These are phyloP conservation scores for Trypanosoma melophagium DNA, from an alignment of 208 protist genomes.

Conservation along the genomic window DNA sequence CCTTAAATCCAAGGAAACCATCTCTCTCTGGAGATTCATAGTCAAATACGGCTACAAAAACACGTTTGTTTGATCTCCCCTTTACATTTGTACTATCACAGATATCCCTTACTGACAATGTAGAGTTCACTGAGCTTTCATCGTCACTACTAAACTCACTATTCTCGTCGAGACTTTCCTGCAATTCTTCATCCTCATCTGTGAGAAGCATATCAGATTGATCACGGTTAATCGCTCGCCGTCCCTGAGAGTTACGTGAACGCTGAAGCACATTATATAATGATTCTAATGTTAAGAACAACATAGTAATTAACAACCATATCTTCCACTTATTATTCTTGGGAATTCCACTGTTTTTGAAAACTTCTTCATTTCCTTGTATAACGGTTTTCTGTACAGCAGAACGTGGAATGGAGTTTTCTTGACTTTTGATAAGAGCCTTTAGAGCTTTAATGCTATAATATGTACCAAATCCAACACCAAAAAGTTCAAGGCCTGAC, in stretches of 20 bases:
- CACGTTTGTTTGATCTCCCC: slow-evolving; percentile 15
- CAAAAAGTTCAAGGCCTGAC: slow-evolving; percentile 76
- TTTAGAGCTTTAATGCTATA: slow-evolving; percentile 85
- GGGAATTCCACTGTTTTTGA: not conserved
- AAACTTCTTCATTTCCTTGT: slow-evolving; percentile 14
- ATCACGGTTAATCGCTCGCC: slow-evolving; percentile 11
- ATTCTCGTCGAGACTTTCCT: slow-evolving; percentile 70
- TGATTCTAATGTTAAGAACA: slow-evolving; percentile 67
- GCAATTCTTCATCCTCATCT: slow-evolving; percentile 22
- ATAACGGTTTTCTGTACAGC: slow-evolving; percentile 11
- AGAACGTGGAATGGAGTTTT: slow-evolving; percentile 3
- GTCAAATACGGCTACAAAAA: slow-evolving; percentile 76
- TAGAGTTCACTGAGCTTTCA: slow-evolving; percentile 9
- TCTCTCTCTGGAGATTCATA: slow-evolving; percentile 45
- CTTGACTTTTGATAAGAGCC: slow-evolving; percentile 54
- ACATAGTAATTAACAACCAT: slow-evolving; percentile 48
- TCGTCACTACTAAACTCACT: slow-evolving; percentile 31
- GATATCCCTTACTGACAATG: not conserved
- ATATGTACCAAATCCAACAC: slow-evolving; percentile 84
- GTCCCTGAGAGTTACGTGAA: slow-evolving; percentile 7
- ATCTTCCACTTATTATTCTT: slow-evolving; percentile 42
- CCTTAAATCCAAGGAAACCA: slow-evolving; percentile 66
- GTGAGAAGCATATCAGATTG: not conserved
- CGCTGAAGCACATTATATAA: slow-evolving; percentile 46
- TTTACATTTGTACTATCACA: not conserved